Evolutionary conservation across 2,329 filamentous ascomycete species (phyloP).

Genomic region (Septoria petroselini): DNA sequence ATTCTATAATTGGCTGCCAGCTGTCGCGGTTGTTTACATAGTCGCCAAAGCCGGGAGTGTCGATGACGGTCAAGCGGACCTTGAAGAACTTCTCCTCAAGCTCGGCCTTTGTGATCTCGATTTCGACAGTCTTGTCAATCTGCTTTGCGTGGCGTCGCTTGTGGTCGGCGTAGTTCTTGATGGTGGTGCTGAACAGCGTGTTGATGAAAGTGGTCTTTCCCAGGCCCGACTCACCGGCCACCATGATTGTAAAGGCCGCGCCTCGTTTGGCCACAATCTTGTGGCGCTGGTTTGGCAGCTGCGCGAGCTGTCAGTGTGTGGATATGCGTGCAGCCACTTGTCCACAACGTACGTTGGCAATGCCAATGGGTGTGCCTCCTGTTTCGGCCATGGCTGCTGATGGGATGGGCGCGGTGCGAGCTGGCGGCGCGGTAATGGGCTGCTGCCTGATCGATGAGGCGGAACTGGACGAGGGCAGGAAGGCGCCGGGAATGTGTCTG

Average conservation of each 20-base stretch:
- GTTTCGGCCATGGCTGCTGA: constrained; percentile 58
- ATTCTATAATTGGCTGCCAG: constrained; percentile 99
- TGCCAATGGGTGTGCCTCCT: constrained; percentile 63
- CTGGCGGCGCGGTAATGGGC: constrained; percentile 12
- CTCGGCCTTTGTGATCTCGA: constrained; percentile 99
- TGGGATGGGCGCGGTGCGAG: constrained; percentile 8
- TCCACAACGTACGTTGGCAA: constrained; percentile 65
- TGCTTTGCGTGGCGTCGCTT: constrained; percentile 99
- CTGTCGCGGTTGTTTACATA: constrained; percentile 99
- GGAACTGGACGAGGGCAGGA: constrained; percentile 7
- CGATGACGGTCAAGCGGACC: constrained; percentile 97
- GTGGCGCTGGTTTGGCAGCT: constrained; percentile 70
- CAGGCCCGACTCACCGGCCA: constrained; percentile 95
- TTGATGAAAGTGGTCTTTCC: constrained; percentile 99
- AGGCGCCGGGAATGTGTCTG: constrained; percentile 14
- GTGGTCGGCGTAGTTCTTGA: constrained; percentile 99
- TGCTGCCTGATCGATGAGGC: constrained; percentile 6
- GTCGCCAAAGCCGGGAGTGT: constrained; percentile 98
- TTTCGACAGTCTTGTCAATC: constrained; percentile 99
- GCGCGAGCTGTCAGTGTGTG: constrained; percentile 38
- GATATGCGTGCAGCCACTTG: neutral
- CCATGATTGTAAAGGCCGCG: constrained; percentile 99
- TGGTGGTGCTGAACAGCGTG: constrained; percentile 98
- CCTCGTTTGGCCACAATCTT: constrained; percentile 79
- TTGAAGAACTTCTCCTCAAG: constrained; percentile 99